These are phyloP conservation scores for Paecilomyces fulvus DNA, from an alignment of 2,329 filamentous ascomycete genomes.

Conservation along the genomic window DNA sequence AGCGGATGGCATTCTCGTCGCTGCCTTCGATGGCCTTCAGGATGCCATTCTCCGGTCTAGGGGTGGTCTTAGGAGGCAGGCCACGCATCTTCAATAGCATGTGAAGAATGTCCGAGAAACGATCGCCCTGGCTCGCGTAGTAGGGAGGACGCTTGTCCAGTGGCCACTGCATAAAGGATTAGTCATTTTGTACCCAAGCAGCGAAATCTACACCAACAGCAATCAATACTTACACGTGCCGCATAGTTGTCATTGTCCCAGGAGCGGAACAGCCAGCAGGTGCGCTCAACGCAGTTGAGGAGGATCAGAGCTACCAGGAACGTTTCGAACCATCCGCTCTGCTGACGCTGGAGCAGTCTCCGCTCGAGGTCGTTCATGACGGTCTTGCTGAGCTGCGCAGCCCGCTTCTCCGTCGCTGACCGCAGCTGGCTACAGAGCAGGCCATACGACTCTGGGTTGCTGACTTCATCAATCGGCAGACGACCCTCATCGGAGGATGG, in stretches of 20 bases:
- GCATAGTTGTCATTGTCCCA: constrained; percentile 39
- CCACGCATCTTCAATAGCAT: constrained; percentile 52
- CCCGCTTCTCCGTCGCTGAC: constrained; percentile 47
- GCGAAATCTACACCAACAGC: not conserved
- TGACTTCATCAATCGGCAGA: constrained; percentile 30
- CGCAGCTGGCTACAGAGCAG: constrained; percentile 48
- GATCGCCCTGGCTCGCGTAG: constrained; percentile 48
- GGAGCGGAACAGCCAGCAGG: constrained; percentile 49
- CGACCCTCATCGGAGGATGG: constrained; percentile 32
- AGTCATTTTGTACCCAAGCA: not conserved
- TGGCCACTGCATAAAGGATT: constrained; percentile 37
- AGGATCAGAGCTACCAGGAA: constrained; percentile 53
- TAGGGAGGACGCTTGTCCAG: constrained; percentile 44
- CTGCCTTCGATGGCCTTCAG: constrained; percentile 31
- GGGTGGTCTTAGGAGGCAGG: constrained; percentile 33
- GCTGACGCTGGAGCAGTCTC: constrained; percentile 50
- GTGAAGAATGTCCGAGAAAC: constrained; percentile 49
- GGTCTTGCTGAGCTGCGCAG: constrained; percentile 42
- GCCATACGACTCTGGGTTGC: constrained; percentile 37
- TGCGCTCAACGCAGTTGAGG: constrained; percentile 51
- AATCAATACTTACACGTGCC: constrained; percentile 21
- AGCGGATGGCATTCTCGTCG: constrained; percentile 29
- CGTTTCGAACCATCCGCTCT: constrained; percentile 49
- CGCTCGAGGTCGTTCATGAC: constrained; percentile 54
- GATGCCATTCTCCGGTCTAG: constrained; percentile 29